Evolutionary conservation across 495 filamentous ascomycete genomes (phyloP).

Genomic region (Durotheca rogersii): DNA sequence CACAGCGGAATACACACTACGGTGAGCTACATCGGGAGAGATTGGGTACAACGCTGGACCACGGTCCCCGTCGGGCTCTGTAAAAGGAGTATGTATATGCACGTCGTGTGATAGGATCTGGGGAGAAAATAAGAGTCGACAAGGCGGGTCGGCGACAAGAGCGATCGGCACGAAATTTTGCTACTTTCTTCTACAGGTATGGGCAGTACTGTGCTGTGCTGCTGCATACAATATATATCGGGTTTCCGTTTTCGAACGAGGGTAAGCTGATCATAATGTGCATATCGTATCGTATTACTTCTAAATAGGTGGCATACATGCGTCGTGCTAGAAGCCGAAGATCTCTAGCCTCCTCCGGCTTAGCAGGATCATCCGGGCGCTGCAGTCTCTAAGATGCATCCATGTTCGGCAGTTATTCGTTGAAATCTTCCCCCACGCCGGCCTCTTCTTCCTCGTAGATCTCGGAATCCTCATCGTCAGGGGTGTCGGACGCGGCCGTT

Average conservation of each 20-base stretch:
- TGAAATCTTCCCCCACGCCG: constrained; percentile 41
- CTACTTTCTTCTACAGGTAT: too few species aligned
- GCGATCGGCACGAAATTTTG: too few species aligned
- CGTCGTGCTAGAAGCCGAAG: constrained; percentile 2
- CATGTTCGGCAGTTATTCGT: constrained; percentile 24
- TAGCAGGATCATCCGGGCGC: background rate
- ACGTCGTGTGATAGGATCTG: too few species aligned
- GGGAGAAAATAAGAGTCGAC: too few species aligned
- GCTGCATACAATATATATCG: too few species aligned
- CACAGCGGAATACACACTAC: too few species aligned
- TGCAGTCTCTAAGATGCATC: background rate
- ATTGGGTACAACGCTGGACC: too few species aligned
- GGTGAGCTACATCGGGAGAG: too few species aligned
- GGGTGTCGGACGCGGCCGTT: constrained; percentile 19
- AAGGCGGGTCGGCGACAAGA: too few species aligned
- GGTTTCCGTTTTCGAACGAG: background rate
- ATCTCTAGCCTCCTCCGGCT: background rate
- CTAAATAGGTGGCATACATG: constrained; percentile 4
- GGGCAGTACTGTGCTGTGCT: too few species aligned
- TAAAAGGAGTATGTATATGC: too few species aligned
- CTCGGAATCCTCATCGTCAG: constrained; percentile 41
- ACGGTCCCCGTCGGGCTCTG: too few species aligned
- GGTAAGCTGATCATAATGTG: constrained; percentile 5
- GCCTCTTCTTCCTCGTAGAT: constrained; percentile 50
- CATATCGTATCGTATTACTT: constrained; percentile 10